Base-by-base conservation (phyloP, 192 early-diverging fungal genomes). In the Lobosporangium transversale region DNA sequence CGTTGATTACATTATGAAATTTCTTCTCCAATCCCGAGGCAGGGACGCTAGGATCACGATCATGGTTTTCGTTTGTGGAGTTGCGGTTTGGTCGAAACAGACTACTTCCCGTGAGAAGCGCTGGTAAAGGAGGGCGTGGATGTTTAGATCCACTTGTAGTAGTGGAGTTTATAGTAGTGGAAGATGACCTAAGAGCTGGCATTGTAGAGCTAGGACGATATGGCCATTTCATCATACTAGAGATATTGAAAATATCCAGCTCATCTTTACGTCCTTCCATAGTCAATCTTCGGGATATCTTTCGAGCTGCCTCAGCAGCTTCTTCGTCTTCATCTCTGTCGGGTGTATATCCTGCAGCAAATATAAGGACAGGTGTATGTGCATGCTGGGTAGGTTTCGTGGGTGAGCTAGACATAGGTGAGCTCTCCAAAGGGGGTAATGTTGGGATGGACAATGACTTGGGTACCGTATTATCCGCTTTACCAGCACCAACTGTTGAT, bases 251-350 rank as follows among this genome's bases (percentile, higher is more conserved):
- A 54, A 69, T 40, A 36, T 69, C 58, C 7, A 61, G 43, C 3
- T 51, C 58, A 53, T 69, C 67, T 12, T 50, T 58, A 14, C 67
- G 67, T 3, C 67, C 67, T 29, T 69, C 67, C 67, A 69, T 69
- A 3, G 67, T 69, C 33, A 69, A 45, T 8, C 67, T 57, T 8
- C 67, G 57, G 2, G 67, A 69, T 21, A 69, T 69, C 24, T 35
- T 52, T 0, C 67, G 67, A 4, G 67, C 67, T 21, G 67, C 67
- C 21, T 33, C 11, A n/a, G 58, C 67, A 21, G 67, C 61, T 24
- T 69, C 58, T 21, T 59, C 58, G 9, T 60, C 21, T 31, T 60
- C 58, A 18, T 54, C 42, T 12, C 18, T 12, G 11, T 43, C 31
- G 15, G 18, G 40, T 15, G 40, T 9, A 15, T 52, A 1, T 10